Percentiles rank a stretch among this genome's conserved stretches.
These are phyloP conservation scores for Sporobolomyces phaffii DNA, from an alignment of 768 basidiomycete genomes.

Conservation along the genomic window DNA sequence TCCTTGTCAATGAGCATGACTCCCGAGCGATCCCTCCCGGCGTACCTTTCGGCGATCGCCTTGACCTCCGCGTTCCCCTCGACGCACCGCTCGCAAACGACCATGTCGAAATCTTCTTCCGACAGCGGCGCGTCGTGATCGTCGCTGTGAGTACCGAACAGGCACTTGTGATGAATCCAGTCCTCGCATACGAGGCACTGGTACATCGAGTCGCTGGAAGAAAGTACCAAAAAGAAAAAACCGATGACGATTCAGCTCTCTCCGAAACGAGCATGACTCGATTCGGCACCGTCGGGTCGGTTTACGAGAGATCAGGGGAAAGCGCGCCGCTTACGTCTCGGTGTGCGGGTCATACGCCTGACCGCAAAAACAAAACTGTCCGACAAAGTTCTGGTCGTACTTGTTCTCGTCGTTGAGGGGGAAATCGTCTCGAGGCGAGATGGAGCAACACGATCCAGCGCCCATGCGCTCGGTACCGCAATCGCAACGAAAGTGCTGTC, in stretches of 20 bases:
- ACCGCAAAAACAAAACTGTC: constrained; percentile 41
- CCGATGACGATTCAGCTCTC: too few relatives aligned
- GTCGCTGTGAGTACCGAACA: constrained; percentile 30
- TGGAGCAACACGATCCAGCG: constrained; percentile 23
- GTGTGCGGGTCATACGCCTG: constrained; percentile 40
- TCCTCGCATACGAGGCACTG: constrained; percentile 38
- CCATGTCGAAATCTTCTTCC: constrained; percentile 34
- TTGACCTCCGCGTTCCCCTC: neutral
- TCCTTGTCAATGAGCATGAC: constrained; percentile 14
- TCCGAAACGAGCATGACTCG: too few relatives aligned
- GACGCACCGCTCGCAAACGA: constrained; percentile 32
- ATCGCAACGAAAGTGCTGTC: constrained; percentile 40
- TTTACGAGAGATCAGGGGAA: too few relatives aligned
- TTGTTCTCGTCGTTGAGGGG: constrained; percentile 22
- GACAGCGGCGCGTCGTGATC: constrained; percentile 8
- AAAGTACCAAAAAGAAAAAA: neutral
- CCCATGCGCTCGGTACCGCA: constrained; percentile 39
- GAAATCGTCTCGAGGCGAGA: constrained; percentile 26
- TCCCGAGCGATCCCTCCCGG: constrained; percentile 20
- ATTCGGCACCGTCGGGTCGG: too few relatives aligned
- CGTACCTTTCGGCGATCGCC: constrained; percentile 24
- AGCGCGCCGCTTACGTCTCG: constrained; percentile 27
- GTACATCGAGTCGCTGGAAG: constrained; percentile 7
- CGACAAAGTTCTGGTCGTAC: constrained; percentile 40
- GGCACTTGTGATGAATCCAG: constrained; percentile 39